These are phyloP conservation scores for Ocimum tenuiflorum DNA, from an alignment of 257 asterid genomes.

Conservation along the genomic window DNA sequence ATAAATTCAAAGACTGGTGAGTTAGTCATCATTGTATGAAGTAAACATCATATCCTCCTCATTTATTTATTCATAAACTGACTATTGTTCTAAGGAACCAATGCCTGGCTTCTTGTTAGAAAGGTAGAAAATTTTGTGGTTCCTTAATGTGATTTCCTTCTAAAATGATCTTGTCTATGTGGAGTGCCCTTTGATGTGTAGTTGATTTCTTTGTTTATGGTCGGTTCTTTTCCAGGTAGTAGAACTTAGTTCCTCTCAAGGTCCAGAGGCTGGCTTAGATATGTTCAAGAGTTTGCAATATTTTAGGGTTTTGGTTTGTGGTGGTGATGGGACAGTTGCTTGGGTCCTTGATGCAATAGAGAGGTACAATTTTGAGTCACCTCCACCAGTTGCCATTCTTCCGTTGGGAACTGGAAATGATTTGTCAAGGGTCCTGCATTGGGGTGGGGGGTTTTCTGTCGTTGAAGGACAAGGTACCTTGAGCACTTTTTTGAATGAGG, in stretches of 20 bases:
- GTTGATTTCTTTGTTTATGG: conserved; percentile 14
- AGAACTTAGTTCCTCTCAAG: conserved; percentile 67
- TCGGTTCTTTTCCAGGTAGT: conserved; percentile 44
- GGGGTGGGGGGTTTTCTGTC: conserved; percentile 80
- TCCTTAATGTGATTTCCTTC: too few relatives aligned
- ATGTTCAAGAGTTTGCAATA: conserved; percentile 52
- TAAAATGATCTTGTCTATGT: neutral
- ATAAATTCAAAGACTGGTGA: neutral
- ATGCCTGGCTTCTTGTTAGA: too few relatives aligned
- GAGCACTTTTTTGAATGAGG: conserved; percentile 57
- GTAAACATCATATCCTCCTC: too few relatives aligned
- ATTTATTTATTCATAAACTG: too few relatives aligned
- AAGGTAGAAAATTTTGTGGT: too few relatives aligned
- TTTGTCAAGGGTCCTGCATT: conserved; percentile 64
- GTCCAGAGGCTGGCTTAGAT: conserved; percentile 76
- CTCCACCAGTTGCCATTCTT: conserved; percentile 84
- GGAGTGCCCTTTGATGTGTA: neutral
- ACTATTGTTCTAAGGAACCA: too few relatives aligned
- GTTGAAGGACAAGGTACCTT: conserved; percentile 75
- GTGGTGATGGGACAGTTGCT: conserved; percentile 90
- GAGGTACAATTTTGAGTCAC: conserved; percentile 58
- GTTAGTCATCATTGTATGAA: neutral
- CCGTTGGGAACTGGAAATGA: conserved; percentile 93
- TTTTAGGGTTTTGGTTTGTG: conserved; percentile 79
- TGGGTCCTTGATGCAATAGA: conserved; percentile 88